phyloP scores from a whole-genome alignment of 208 protist species.

The Endotrypanum monterogeii region DNA sequence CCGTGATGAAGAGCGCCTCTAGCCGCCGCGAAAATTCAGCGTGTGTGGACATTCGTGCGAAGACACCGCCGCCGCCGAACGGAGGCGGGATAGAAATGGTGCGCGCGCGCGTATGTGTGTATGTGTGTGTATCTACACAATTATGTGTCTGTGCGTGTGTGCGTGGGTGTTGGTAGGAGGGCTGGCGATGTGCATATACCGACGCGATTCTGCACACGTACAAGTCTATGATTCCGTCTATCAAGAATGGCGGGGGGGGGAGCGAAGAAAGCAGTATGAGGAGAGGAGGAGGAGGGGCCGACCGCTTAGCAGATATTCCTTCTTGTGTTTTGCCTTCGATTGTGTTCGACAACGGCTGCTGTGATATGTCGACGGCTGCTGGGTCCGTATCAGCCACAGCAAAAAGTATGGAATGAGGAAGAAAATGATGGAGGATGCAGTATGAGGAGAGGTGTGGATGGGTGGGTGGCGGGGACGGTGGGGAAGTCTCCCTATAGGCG shows the following conservation, averaged over 20 bases:
- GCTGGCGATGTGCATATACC: background rate
- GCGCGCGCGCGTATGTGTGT: slow-evolving; percentile 4
- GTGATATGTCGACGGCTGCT: background rate
- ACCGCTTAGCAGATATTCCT: background rate
- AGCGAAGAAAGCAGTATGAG: background rate
- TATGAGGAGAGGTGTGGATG: too few species aligned
- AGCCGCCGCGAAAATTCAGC: slow-evolving; percentile 36
- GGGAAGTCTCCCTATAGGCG: too few species aligned
- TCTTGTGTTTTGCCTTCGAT: background rate
- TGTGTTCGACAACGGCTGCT: background rate
- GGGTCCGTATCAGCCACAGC: background rate
- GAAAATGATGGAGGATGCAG: background rate
- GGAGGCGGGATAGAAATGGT: too few species aligned
- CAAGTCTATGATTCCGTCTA: background rate
- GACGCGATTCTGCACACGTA: background rate
- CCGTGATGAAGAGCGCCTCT: slow-evolving; percentile 31
- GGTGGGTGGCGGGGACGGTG: too few species aligned
- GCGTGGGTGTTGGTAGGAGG: background rate
- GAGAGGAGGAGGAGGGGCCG: background rate
- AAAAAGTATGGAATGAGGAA: background rate
- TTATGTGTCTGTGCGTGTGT: background rate
- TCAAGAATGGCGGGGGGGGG: background rate
- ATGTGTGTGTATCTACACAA: slow-evolving; percentile 1
- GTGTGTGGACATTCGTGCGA: slow-evolving; percentile 8
- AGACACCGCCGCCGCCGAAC: too few species aligned